Conservation (phyloP, 495 filamentous ascomycete genomes). For the Lichenothelia convexa region DNA sequence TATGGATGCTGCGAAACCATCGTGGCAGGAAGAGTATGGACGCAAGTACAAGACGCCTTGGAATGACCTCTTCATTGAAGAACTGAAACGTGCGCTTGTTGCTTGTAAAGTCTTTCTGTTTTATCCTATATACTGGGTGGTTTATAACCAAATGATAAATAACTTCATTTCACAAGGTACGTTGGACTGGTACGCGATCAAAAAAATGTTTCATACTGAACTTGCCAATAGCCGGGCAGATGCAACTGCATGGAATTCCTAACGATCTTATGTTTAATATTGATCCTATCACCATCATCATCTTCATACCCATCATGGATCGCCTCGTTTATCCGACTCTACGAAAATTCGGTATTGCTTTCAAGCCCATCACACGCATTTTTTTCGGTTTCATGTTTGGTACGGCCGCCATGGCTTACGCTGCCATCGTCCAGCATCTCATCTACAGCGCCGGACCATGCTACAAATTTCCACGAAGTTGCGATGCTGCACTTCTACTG, state of each 20-base stretch:
- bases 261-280: constrained; percentile 14
- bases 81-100: constrained; percentile 38
- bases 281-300: constrained; percentile 46
- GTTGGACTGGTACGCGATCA: not conserved
- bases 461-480: constrained; percentile 10
- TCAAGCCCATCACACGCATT: constrained; percentile 59
- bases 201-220: constrained; percentile 1
- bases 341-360: constrained; percentile 42
- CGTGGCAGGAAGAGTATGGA: constrained; percentile 31
- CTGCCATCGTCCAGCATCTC: constrained; percentile 51
- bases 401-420: constrained; percentile 41
- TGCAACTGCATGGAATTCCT: constrained; percentile 10
- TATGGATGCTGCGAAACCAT: constrained; percentile 38
- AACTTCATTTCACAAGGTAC: constrained; percentile 32
- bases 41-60: constrained; percentile 27
- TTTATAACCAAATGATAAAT: constrained; percentile 38
- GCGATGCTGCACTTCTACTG: constrained; percentile 8
- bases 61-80: constrained; percentile 46
- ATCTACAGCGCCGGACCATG: constrained; percentile 46
- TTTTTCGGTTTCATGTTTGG: constrained; percentile 50
- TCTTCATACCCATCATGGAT: constrained; percentile 53
- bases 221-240: constrained; percentile 1
- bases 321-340: constrained; percentile 48
- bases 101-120: constrained; percentile 44
- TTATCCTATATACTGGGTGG: constrained; percentile 42